Conservation (phyloP, 2,329 filamentous ascomycete species). For the Pseudocercospora fijiensis region DNA sequence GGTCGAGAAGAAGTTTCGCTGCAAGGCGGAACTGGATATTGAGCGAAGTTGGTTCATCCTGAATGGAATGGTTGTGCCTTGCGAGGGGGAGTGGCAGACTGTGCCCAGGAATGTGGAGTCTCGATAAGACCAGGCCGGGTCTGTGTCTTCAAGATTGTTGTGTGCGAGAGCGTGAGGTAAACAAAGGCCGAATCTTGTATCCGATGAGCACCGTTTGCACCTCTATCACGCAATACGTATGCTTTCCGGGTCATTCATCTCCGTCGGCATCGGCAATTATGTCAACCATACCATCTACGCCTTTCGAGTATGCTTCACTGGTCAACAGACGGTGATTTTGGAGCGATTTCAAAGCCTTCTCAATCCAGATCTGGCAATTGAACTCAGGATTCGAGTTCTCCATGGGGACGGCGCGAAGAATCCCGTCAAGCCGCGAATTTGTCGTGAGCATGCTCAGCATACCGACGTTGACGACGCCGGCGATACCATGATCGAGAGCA, state of each 20-base stretch:
- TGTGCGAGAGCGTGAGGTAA: not conserved
- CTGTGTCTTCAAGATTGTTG: not conserved
- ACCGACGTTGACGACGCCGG: conserved; percentile 12
- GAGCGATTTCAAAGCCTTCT: conserved; percentile 14
- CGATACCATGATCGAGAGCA: not conserved
- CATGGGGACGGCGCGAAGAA: conserved; percentile 13
- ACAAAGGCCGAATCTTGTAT: not conserved
- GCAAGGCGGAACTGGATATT: not conserved
- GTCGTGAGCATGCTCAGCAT: not conserved
- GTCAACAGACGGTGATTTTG: conserved; percentile 2
- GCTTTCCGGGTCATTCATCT: not conserved
- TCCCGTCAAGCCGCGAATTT: not conserved
- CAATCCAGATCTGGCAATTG: conserved; percentile 20
- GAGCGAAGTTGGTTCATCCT: not conserved
- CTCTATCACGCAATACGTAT: not conserved
- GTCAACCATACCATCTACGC: conserved; percentile 20
- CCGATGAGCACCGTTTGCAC: not conserved
- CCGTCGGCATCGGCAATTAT: conserved; percentile 1
- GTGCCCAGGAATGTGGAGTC: not conserved
- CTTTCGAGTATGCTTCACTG: conserved; percentile 8
- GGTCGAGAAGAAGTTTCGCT: not conserved
- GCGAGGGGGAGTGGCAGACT: not conserved
- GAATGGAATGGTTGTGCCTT: not conserved
- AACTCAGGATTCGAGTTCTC: conserved; percentile 17
- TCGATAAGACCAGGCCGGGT: not conserved